Evolutionary conservation across 176 grass and related monocot genomes (phyloP), one percentile per base, ranked within the genome.

Genomic region (Calamus simplicifolius): DNA sequence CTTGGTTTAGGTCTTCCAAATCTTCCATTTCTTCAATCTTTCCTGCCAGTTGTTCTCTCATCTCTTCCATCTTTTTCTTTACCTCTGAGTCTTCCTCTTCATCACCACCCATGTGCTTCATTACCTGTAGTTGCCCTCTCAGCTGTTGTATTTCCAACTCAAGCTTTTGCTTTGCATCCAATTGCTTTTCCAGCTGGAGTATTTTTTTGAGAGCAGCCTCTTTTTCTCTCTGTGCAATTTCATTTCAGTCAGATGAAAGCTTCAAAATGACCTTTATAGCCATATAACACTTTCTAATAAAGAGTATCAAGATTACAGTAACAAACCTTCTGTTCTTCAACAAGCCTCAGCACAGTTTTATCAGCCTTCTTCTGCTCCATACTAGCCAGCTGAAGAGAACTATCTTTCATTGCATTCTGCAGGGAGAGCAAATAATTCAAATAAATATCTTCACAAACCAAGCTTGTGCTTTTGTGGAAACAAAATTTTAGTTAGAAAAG

Each of bases 131-230:
- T 67, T 84, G 77, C 48, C 76, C 80, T 1, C 54, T 66, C 66
- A 90, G 31, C 30, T 84, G 77, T 3, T 84, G 58, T 81, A 95
- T 82, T 57, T 95, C 83, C 49, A 95, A 57, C 74, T 90, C 71
- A 60, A 95, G 72, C 19, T 68, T 69, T n/a, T 85, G 83, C 63
- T 72, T 87, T 17, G 15, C 55, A 30, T 87, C 63, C 35, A 87
- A 48, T 50, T 85, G 59, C 69, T 68, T 68, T 63, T 74, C 67
- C 17, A 85, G 49, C 48, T 59, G 43, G 52, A 62, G 48, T 67
- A 79, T 77, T 70, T 73, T 77, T 3, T 81, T 70, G 29, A 84
- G 53, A 61, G 68, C 61, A 68, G 17, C 13, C 82, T 72, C 61
- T 78, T 74, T 84, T 51, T 95, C 77, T 49, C 51, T 79, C 91